Conservation (phyloP, 208 protist genomes). For the Porcisia hertigi region DNA sequence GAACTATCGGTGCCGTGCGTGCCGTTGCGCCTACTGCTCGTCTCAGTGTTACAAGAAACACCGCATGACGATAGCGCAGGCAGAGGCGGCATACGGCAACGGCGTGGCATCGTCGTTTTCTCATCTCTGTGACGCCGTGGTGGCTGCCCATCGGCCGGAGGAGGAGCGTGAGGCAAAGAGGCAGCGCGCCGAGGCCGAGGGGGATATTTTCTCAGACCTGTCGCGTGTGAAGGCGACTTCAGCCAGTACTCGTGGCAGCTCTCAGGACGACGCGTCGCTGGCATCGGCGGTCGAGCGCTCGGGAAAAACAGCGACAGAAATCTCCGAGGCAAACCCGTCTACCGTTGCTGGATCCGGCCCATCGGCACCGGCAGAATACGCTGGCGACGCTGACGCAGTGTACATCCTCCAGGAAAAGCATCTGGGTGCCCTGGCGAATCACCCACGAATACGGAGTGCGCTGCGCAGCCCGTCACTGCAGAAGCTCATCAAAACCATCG, state of each 20-base stretch:
- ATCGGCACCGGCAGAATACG: slow-evolving; percentile 15
- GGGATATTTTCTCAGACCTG: slow-evolving; percentile 29
- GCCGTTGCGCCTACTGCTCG: slow-evolving; percentile 64
- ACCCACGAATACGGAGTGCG: slow-evolving; percentile 42
- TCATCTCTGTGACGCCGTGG: slow-evolving; percentile 22
- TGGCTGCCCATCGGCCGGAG: slow-evolving; percentile 12
- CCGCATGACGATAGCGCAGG: slow-evolving; percentile 25
- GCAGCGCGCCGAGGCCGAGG: slow-evolving; percentile 25
- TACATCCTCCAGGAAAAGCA: slow-evolving; percentile 67
- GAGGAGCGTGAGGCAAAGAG: slow-evolving; percentile 14
- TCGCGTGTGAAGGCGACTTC: slow-evolving; percentile 21
- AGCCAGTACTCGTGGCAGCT: background rate
- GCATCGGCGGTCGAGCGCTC: background rate
- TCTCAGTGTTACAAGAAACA: slow-evolving; percentile 60
- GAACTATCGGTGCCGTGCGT: slow-evolving; percentile 63
- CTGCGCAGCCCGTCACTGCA: slow-evolving; percentile 64
- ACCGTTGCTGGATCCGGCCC: background rate
- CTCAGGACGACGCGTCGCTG: background rate
- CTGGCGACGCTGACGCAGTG: slow-evolving; percentile 31
- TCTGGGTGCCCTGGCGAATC: slow-evolving; percentile 53
- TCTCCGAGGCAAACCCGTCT: background rate
- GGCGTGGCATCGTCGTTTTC: background rate
- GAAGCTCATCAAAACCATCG: slow-evolving; percentile 60
- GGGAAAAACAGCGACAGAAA: background rate
- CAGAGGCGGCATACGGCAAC: background rate